These are phyloP conservation scores for Trypanosoma platydactyli DNA, from an alignment of 208 protist species.

Conservation along the genomic window DNA sequence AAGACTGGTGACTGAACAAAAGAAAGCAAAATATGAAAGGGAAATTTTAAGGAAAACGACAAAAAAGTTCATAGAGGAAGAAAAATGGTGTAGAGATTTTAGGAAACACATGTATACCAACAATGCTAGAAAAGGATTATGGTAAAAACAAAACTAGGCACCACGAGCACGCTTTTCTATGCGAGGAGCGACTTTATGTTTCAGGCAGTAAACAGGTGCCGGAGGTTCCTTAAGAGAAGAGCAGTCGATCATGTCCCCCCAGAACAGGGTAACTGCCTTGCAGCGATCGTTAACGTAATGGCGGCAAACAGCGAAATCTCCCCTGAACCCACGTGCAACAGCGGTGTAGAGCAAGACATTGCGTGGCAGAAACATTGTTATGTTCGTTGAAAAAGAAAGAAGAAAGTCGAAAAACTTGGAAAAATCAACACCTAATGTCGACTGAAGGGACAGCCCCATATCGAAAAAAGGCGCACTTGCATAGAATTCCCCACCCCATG, in stretches of 20 bases:
- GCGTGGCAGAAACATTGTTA: conserved; percentile 31
- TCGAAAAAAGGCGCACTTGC: conserved; percentile 19
- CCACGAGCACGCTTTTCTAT: conserved; percentile 11
- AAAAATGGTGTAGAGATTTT: conserved; percentile 1
- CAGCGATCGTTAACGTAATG: conserved; percentile 34
- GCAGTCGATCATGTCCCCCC: conserved; percentile 20
- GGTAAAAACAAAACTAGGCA: conserved; percentile 9
- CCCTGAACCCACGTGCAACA: conserved; percentile 15
- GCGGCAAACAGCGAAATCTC: conserved; percentile 22
- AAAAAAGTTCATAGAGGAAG: background rate
- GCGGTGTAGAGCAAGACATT: conserved; percentile 30
- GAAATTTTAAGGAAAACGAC: too few relatives aligned
- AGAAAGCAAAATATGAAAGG: background rate
- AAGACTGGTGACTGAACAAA: background rate
- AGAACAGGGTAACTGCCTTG: conserved; percentile 28
- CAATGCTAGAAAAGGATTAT: background rate
- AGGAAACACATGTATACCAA: background rate
- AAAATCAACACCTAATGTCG: conserved; percentile 17
- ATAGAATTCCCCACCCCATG: conserved; percentile 26
- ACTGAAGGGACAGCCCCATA: conserved; percentile 12
- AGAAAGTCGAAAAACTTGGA: conserved; percentile 24
- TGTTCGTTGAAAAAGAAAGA: conserved; percentile 26
- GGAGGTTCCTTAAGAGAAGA: conserved; percentile 8
- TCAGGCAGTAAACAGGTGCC: conserved; percentile 17
- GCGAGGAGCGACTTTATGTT: conserved; percentile 17